Percentiles rank a stretch among this genome's conserved stretches.
phyloP scores from a whole-genome alignment of 495 filamentous ascomycete genomes.

The Aspergillus leporis region DNA sequence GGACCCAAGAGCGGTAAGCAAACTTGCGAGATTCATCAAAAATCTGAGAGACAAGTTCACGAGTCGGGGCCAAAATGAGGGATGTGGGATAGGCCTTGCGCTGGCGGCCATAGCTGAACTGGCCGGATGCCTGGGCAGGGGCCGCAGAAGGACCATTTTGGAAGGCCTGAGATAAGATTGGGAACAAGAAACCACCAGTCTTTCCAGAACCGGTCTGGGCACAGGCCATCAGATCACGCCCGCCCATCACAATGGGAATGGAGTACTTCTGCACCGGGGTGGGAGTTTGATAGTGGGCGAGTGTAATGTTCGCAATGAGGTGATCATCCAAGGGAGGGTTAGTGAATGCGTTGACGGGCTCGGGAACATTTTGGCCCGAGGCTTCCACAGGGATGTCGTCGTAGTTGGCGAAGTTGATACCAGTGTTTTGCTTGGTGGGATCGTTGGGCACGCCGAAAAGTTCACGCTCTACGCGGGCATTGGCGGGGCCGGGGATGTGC shows the following conservation, averaged over 20 bases:
- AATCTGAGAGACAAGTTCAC: slow-evolving; percentile 97
- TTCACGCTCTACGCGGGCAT: slow-evolving; percentile 88
- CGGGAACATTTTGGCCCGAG: slow-evolving; percentile 90
- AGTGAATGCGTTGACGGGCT: slow-evolving; percentile 84
- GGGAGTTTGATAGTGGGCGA: slow-evolving; percentile 90
- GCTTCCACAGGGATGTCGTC: slow-evolving; percentile 99
- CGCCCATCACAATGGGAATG: slow-evolving; percentile 94
- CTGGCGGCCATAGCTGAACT: slow-evolving; percentile 74
- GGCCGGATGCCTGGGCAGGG: slow-evolving; percentile 58
- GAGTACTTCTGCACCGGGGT: slow-evolving; percentile 99
- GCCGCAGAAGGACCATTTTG: slow-evolving; percentile 75
- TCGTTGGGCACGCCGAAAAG: slow-evolving; percentile 94
- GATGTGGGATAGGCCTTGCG: slow-evolving; percentile 97
- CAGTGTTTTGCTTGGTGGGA: slow-evolving; percentile 89
- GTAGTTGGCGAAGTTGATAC: slow-evolving; percentile 99
- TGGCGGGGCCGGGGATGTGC: slow-evolving; percentile 85
- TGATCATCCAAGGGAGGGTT: slow-evolving; percentile 95
- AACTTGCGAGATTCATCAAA: slow-evolving; percentile 98
- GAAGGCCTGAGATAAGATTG: slow-evolving; percentile 95
- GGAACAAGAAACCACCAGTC: slow-evolving; percentile 98
- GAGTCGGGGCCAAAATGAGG: slow-evolving; percentile 91
- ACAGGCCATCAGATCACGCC: slow-evolving; percentile 98
- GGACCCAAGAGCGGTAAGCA: slow-evolving; percentile 97
- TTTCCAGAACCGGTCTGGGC: slow-evolving; percentile 99
- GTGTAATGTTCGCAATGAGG: slow-evolving; percentile 83